Conservation (phyloP, 768 basidiomycete genomes). For the Lactifluus pinguis region DNA sequence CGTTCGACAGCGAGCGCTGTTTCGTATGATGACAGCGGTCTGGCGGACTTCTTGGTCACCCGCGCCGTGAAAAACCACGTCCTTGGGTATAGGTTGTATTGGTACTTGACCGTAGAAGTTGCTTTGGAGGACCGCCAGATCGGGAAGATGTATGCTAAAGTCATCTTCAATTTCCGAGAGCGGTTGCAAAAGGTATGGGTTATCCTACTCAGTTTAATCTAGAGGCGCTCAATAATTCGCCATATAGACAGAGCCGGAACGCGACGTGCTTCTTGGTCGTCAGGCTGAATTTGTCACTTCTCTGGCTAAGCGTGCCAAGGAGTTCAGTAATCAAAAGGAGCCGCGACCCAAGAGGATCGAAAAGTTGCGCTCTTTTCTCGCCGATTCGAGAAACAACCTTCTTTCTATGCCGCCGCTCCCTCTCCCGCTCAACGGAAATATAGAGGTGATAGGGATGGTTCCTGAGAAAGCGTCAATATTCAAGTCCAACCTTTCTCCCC, state of each 20-base stretch:
- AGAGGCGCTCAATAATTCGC: background rate
- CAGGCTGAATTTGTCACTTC: conserved; percentile 87
- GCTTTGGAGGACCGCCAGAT: conserved; percentile 57
- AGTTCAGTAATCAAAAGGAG: conserved; percentile 85
- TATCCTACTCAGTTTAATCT: background rate
- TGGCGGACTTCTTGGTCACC: conserved; percentile 85
- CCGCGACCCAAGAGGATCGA: conserved; percentile 96
- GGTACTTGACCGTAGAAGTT: conserved; percentile 97
- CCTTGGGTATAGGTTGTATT: conserved; percentile 86
- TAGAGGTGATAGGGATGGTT: conserved; percentile 78
- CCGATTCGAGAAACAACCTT: conserved; percentile 81
- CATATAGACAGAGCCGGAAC: conserved; percentile 55
- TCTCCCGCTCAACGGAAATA: conserved; percentile 81
- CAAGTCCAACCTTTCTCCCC: conserved; percentile 92
- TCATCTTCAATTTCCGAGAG: conserved; percentile 81
- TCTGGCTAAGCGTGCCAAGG: conserved; percentile 77
- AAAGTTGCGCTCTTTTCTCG: conserved; percentile 76
- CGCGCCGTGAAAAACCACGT: conserved; percentile 77
- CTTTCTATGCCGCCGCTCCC: conserved; percentile 72
- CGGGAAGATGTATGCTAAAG: conserved; percentile 30
- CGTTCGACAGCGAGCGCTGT: conserved; percentile 64
- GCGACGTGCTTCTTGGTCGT: conserved; percentile 80
- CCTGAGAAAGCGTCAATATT: conserved; percentile 92
- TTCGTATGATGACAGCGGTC: conserved; percentile 84
- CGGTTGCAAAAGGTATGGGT: conserved; percentile 70